phyloP scores from a whole-genome alignment of 495 filamentous ascomycete species.

The Tetracladium setigerum region DNA sequence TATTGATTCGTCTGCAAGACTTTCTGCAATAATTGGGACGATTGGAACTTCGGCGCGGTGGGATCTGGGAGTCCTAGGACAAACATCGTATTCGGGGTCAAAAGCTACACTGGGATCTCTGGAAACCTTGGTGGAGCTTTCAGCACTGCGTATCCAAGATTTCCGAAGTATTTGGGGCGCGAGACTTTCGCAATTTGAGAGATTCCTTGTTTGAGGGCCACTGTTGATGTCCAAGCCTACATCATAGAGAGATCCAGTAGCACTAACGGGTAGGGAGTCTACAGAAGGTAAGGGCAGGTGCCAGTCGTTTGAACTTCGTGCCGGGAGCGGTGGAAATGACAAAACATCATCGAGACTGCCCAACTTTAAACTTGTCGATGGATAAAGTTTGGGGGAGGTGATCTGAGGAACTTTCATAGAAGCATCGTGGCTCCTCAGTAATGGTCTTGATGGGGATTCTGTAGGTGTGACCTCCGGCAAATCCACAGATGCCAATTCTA shows the following conservation, averaged over 20 bases:
- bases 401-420: background rate
- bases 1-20: background rate
- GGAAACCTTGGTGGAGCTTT: no score
- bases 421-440: no score
- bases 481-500: background rate
- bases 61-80: no score
- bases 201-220: background rate
- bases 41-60: no score
- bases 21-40: no score
- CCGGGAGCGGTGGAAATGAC: slow-evolving; percentile 13
- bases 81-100: no score
- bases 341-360: slow-evolving; percentile 9
- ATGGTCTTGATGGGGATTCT: background rate
- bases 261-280: background rate
- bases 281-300: slow-evolving; percentile 16
- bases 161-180: background rate
- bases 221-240: slow-evolving; percentile 11
- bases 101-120: no score
- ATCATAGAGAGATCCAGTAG: slow-evolving; percentile 2
- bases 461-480: background rate
- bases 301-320: slow-evolving; percentile 14
- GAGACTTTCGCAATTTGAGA: background rate
- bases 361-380: background rate
- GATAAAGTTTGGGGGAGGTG: background rate
- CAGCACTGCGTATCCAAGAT: no score